A percentile compares a stretch with the other conserved stretches of the same genome.
phyloP scores from a whole-genome alignment of 2,329 filamentous ascomycete genomes.

The Pestalotiopsis sp. region DNA sequence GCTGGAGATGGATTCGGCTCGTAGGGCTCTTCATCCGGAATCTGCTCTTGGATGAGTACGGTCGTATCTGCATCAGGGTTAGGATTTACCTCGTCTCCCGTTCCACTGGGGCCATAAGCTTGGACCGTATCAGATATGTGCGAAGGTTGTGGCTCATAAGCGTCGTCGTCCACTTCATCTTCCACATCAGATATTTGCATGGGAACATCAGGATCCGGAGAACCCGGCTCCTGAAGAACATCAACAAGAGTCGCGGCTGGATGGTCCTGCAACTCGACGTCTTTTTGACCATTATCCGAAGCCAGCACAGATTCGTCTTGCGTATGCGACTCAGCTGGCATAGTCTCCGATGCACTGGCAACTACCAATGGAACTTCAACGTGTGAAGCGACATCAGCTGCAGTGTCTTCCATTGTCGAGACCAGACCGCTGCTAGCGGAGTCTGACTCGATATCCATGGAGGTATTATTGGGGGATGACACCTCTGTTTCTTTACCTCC shows the following conservation, averaged over 20 bases:
- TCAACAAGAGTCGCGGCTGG: not conserved
- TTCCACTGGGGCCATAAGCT: slow-evolving; percentile 11
- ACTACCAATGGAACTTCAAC: not conserved
- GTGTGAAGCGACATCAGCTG: not conserved
- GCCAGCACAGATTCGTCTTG: not conserved
- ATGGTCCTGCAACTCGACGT: not conserved
- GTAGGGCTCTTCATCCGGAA: slow-evolving; percentile 20
- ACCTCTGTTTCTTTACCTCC: not conserved
- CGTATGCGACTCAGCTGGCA: not conserved
- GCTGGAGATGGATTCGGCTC: slow-evolving; percentile 21
- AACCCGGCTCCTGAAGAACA: not conserved
- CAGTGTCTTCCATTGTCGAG: not conserved
- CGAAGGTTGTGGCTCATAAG: slow-evolving; percentile 11
- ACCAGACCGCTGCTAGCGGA: not conserved
- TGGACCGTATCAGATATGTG: slow-evolving; percentile 20
- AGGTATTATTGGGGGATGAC: slow-evolving; percentile 9
- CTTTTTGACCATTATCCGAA: not conserved
- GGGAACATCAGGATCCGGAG: slow-evolving; percentile 10
- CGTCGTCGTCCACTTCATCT: not conserved
- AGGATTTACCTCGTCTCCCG: slow-evolving; percentile 21
- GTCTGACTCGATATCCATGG: slow-evolving; percentile 15
- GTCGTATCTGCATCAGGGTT: slow-evolving; percentile 8
- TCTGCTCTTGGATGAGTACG: slow-evolving; percentile 16
- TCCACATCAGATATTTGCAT: slow-evolving; percentile 13
- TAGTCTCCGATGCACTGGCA: not conserved